Percentiles rank a stretch among this genome's conserved stretches.
Evolutionary conservation across 2,329 filamentous ascomycete species (phyloP).

Genomic region (Xylaria digitata): DNA sequence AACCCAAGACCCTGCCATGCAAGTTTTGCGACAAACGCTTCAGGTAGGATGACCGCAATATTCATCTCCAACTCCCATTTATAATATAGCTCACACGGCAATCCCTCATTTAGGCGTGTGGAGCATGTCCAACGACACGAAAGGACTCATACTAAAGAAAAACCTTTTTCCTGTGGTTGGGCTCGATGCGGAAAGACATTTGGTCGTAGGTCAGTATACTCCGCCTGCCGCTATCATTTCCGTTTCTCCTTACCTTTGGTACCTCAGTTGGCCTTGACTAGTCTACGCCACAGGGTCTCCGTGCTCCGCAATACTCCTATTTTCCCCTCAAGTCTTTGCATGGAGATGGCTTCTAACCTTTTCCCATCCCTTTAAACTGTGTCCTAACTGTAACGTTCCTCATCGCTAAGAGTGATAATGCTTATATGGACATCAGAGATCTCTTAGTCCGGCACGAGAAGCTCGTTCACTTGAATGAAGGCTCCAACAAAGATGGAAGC

Average conservation of each 20-base stretch:
- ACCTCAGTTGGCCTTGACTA: constrained; percentile 36
- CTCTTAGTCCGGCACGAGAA: constrained; percentile 73
- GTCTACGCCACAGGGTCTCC: constrained; percentile 33
- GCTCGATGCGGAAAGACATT: constrained; percentile 71
- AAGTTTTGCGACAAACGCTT: constrained; percentile 73
- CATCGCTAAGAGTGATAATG: constrained; percentile 49
- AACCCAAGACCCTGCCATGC: constrained; percentile 71
- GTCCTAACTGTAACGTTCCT: constrained; percentile 34
- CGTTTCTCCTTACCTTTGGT: constrained; percentile 32
- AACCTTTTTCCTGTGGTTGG: constrained; percentile 70
- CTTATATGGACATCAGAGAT: constrained; percentile 74
- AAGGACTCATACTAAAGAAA: constrained; percentile 73
- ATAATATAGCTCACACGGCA: constrained; percentile 56
- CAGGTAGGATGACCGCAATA: constrained; percentile 59
- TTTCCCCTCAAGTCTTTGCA: constrained; percentile 34
- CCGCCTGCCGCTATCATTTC: constrained; percentile 41
- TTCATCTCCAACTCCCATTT: constrained; percentile 43
- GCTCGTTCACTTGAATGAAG: constrained; percentile 72
- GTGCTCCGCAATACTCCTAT: constrained; percentile 40
- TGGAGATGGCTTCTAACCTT: constrained; percentile 28
- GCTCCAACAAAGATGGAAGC: constrained; percentile 62
- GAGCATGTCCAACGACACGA: constrained; percentile 74
- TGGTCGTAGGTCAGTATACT: constrained; percentile 66
- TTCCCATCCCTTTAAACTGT: constrained; percentile 37
- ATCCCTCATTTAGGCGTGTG: constrained; percentile 63